phyloP scores from a whole-genome alignment of 176 grass and related monocot species.

The Musa itinerans region DNA sequence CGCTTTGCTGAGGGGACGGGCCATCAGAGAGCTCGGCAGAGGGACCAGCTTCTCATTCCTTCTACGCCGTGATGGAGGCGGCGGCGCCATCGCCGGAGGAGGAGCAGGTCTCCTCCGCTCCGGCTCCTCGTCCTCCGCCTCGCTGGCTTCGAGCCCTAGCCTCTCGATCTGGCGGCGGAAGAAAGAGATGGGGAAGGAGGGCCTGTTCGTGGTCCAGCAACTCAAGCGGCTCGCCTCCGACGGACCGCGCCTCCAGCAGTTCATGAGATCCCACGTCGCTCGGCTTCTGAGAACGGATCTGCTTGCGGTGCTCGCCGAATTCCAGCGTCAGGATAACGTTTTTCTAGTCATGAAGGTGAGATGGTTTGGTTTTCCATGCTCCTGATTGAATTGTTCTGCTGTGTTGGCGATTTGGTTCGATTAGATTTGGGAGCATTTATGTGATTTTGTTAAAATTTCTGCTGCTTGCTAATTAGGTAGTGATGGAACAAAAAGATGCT shows the following conservation, averaged over 20 bases:
- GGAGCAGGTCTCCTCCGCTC: background rate
- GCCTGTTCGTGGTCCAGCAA: constrained; percentile 73
- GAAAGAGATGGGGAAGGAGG: constrained; percentile 97
- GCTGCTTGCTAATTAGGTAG: background rate
- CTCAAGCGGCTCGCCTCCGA: constrained; percentile 62
- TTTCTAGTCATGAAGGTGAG: constrained; percentile 74
- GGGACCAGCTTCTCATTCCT: background rate
- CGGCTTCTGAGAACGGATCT: constrained; percentile 78
- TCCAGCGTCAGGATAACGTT: constrained; percentile 76
- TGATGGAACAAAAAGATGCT: background rate
- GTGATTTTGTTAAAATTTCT: background rate
- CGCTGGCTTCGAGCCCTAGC: constrained; percentile 47
- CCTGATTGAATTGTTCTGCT: background rate
- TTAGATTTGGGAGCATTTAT: background rate
- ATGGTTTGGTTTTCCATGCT: background rate
- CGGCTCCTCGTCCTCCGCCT: constrained; percentile 22
- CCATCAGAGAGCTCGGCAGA: background rate
- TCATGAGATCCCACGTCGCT: constrained; percentile 67
- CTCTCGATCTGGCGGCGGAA: constrained; percentile 80
- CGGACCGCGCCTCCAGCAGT: constrained; percentile 44
- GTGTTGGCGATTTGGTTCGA: background rate
- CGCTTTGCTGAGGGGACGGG: background rate
- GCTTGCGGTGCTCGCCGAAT: constrained; percentile 67
- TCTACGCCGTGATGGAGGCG: background rate
- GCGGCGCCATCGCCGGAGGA: background rate